Evolutionary conservation across 2,329 filamentous ascomycete species (phyloP).

Genomic region (Ascochyta lentis): DNA sequence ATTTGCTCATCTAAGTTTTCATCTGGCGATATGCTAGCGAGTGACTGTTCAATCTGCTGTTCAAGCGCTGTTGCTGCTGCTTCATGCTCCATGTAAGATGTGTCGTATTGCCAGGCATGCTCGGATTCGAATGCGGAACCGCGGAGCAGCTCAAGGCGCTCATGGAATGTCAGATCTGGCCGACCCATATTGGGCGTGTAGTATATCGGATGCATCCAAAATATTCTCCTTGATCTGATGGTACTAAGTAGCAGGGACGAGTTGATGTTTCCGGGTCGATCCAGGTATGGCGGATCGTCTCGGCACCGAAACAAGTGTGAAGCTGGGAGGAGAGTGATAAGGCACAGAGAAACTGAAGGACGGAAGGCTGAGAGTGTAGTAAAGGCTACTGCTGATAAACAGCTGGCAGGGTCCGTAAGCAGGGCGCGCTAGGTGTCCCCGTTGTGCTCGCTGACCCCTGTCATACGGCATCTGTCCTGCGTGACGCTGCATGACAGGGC

Average conservation of each 20-base stretch:
- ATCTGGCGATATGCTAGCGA: conserved; percentile 45
- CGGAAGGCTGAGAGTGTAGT: conserved; percentile 10
- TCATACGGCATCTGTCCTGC: conserved; percentile 27
- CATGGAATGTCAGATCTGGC: conserved; percentile 32
- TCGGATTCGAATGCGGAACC: conserved; percentile 49
- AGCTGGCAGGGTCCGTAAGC: conserved; percentile 16
- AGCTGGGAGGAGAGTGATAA: neutral
- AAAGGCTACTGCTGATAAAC: conserved; percentile 26
- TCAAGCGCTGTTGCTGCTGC: conserved; percentile 44
- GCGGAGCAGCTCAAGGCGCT: conserved; percentile 44
- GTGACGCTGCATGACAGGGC: conserved; percentile 27
- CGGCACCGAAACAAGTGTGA: neutral
- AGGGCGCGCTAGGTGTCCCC: conserved; percentile 20
- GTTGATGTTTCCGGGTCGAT: neutral
- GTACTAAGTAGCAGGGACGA: neutral
- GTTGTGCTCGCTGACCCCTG: conserved; percentile 28
- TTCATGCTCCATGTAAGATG: conserved; percentile 45
- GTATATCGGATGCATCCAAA: conserved; percentile 14
- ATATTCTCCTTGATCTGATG: neutral
- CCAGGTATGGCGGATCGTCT: neutral
- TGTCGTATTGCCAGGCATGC: conserved; percentile 48
- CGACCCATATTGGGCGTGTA: conserved; percentile 34
- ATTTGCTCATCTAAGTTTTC: conserved; percentile 46
- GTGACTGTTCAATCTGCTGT: conserved; percentile 41
- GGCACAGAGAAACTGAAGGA: conserved; percentile 1